Conservation (phyloP, 805 yeast species). For the Ogataea salicorniae region DNA sequence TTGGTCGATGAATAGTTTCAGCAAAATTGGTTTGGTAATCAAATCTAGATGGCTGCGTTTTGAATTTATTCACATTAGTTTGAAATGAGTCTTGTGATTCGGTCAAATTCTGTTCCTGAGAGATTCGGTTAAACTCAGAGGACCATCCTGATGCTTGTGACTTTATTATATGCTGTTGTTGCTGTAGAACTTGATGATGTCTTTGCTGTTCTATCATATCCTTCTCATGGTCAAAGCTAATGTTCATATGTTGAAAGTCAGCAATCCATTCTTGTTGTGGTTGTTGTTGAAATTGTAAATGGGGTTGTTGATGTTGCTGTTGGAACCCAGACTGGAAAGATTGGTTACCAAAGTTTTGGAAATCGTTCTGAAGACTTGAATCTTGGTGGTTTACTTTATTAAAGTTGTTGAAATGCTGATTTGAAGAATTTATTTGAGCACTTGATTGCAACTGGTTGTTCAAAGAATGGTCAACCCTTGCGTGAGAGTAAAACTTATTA, state of each 20-base stretch:
- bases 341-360: conserved; percentile 27
- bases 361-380: conserved; percentile 34
- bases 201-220: neutral
- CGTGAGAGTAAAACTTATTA: conserved; percentile 35
- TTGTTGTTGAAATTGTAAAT: neutral
- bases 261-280: conserved; percentile 15
- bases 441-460: conserved; percentile 29
- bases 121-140: conserved; percentile 6
- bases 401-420: conserved; percentile 5
- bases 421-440: neutral
- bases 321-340: neutral
- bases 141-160: conserved; percentile 1
- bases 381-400: conserved; percentile 25
- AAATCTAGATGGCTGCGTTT: neutral
- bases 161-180: neutral
- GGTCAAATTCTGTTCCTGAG: neutral
- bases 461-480: conserved; percentile 37
- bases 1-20: neutral
- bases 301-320: neutral
- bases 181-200: neutral
- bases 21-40: too few relatives aligned
- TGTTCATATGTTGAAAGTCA: conserved; percentile 18
- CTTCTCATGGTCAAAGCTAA: neutral
- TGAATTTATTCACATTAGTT: neutral
- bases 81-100: conserved; percentile 1